Base-by-base conservation (phyloP, 2,329 filamentous ascomycete species). In the Fusarium guadeloupense region DNA sequence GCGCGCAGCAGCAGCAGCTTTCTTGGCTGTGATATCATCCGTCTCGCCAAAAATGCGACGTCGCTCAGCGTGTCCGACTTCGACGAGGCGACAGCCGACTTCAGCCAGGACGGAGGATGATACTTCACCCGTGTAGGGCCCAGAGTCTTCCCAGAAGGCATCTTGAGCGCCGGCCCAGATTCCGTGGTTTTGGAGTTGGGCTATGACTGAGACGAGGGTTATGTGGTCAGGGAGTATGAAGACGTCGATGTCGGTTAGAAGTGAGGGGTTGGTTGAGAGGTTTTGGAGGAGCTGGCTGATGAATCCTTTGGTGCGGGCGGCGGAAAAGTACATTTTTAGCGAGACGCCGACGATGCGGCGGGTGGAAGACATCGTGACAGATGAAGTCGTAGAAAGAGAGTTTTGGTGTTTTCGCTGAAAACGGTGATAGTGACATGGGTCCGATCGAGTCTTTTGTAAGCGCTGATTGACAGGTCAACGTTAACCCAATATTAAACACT, bases 171-270 rank as follows among this genome's bases (percentile, higher is more conserved):
- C 92, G 21, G 39, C 84, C 77, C 70, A 94, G 76, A 48, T 76
- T 2, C 50, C 42, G 41, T 69, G 72, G n/a, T 76, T 69, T 30
- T 77, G 70, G 30, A 89, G 72, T 39, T 83, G 79, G 6, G 78
- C 71, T 44, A 81, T 75, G 12, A 83, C 80, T 2, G 81, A 75
- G n/a, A 81, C 71, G 34, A 94, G 79, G 12, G 89, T 86, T 47
- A 94, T 75, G 71, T 92, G 91, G 76, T 94, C 90, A 2, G 91
- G 91, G 64, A 93, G 87, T 66, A 94, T 78, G 75, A 93, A 93
- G 66, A 94, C 81, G 74, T 92, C 88, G 57, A 91, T 75, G 44
- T 83, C 78, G 25, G 82, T 75, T 13, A 78, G 72, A 45, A 78
- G 72, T 25, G 76, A 72, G 17, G 77, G 69, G 4, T 77, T 71